Evolutionary conservation across 768 basidiomycete species (phyloP).

Genomic region (Macrolepiota fuliginosa): DNA sequence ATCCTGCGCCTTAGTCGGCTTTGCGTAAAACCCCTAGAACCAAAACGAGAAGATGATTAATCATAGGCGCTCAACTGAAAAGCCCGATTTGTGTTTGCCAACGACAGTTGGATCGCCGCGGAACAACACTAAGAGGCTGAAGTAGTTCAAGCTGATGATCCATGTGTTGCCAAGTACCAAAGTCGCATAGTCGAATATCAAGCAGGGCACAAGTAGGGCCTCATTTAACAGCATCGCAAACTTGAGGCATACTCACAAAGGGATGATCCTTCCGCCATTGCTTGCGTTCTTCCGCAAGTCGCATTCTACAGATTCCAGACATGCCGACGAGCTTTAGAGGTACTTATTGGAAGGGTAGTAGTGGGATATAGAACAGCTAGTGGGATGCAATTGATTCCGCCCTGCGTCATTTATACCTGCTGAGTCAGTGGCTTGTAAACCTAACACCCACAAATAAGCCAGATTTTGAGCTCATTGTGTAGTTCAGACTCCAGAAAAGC

Average conservation of each 20-base stretch:
- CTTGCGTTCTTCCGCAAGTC: slow-evolving; percentile 95
- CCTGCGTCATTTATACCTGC: not conserved
- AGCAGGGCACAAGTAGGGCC: not conserved
- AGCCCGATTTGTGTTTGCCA: not conserved
- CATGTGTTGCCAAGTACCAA: not conserved
- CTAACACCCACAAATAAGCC: not conserved
- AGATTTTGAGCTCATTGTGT: not conserved
- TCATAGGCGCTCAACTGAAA: not conserved
- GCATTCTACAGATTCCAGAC: slow-evolving; percentile 91
- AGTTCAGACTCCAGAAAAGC: too few relatives aligned
- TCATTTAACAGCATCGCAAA: not conserved
- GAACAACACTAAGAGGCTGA: too few relatives aligned
- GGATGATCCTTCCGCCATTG: slow-evolving; percentile 99
- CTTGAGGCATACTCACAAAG: slow-evolving; percentile 61
- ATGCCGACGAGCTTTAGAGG: slow-evolving; percentile 33
- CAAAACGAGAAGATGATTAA: not conserved
- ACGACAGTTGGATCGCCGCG: not conserved
- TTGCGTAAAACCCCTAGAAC: slow-evolving; percentile 91
- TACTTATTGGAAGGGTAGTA: not conserved
- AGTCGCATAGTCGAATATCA: not conserved
- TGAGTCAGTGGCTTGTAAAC: slow-evolving; percentile 12
- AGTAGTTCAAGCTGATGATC: not conserved
- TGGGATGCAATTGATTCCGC: not conserved
- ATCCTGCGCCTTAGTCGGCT: slow-evolving; percentile 85
- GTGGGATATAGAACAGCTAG: not conserved